Evolutionary conservation across 768 basidiomycete species (phyloP).

Genomic region (Mycena maculata): DNA sequence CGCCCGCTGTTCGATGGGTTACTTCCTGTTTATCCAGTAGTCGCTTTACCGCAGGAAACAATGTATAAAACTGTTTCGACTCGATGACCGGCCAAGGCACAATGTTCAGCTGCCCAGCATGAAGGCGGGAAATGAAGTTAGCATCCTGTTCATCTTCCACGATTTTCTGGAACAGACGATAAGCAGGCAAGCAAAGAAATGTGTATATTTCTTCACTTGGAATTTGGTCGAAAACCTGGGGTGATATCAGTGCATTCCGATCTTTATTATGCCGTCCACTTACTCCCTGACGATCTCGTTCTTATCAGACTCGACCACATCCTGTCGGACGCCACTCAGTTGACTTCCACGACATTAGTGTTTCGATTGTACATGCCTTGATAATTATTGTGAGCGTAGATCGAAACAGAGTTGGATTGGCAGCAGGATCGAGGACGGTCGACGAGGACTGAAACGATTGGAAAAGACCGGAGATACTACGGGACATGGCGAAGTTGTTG

Average conservation of each 20-base stretch:
- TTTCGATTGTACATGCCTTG: constrained; percentile 52
- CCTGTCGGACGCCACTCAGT: constrained; percentile 55
- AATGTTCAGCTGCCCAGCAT: constrained; percentile 65
- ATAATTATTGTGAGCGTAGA: constrained; percentile 72
- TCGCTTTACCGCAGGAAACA: constrained; percentile 62
- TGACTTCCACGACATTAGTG: background rate
- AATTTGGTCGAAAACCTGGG: constrained; percentile 67
- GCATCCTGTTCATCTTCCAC: constrained; percentile 69
- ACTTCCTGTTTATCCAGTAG: constrained; percentile 59
- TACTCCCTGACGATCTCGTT: constrained; percentile 69
- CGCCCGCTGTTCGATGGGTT: constrained; percentile 62
- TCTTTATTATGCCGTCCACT: constrained; percentile 30
- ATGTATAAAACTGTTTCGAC: constrained; percentile 66
- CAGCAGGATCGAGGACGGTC: constrained; percentile 65
- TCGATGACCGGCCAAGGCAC: constrained; percentile 79
- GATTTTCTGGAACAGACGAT: constrained; percentile 54
- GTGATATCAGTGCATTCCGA: background rate
- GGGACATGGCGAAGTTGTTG: constrained; percentile 72
- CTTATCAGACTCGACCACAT: constrained; percentile 72
- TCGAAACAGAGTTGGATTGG: constrained; percentile 69
- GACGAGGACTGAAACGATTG: constrained; percentile 72
- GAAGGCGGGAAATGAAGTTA: constrained; percentile 72
- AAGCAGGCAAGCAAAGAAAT: background rate
- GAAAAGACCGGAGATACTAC: constrained; percentile 70
- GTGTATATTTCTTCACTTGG: constrained; percentile 34